Base-by-base conservation (phyloP, 208 protist species). In the Acanthamoeba sp. region DNA sequence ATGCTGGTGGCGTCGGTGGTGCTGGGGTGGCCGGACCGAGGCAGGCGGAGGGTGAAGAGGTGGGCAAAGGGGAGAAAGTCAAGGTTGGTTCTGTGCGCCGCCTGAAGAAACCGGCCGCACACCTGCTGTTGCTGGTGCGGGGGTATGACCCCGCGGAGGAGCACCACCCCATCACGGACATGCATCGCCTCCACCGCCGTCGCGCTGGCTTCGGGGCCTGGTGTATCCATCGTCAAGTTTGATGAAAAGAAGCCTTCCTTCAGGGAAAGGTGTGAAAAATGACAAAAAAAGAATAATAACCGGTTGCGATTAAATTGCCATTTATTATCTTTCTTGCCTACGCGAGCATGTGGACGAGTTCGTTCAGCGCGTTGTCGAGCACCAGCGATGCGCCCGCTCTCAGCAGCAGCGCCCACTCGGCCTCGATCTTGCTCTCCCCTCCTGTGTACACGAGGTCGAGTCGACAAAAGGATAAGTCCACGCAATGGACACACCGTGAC, bases 11-110 rank as follows among this genome's bases (percentile, higher is more conserved):
- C 16, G 9, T 24, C 18, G 62, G 62, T n/a, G n/a, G 62, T n/a
- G n/a, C 20, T n/a, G 9, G 24, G 66, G 36, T 32, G 27, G 9
- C 20, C 0, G 27, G 5, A 7, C 1, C 71, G 71, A 48, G 71
- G 71, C 20, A 80, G 18, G 71, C 71, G 71, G 71, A 80, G 71
- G 24, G 71, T 80, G 71, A 50, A 80, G 71, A 80, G 71, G 71
- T 80, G 71, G 27, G 71, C 71, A 45, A 80, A 80, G 32, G 71
- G 71, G 71, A 80, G 71, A 38, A 80, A 80, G 16, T 48, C 71
- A 20, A 80, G 71, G 71, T 80, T 48, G 71, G 71, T 80, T 16
- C 6, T 48, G 71, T 48, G 71, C 4, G 71, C 71, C 3, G 71
- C 71, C 38, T 80, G 71, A 7, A 80, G 36, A 18, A 80, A 48